Base-by-base conservation (phyloP, 371 early-diverging fungal genomes). In the Zychaea mexicana region DNA sequence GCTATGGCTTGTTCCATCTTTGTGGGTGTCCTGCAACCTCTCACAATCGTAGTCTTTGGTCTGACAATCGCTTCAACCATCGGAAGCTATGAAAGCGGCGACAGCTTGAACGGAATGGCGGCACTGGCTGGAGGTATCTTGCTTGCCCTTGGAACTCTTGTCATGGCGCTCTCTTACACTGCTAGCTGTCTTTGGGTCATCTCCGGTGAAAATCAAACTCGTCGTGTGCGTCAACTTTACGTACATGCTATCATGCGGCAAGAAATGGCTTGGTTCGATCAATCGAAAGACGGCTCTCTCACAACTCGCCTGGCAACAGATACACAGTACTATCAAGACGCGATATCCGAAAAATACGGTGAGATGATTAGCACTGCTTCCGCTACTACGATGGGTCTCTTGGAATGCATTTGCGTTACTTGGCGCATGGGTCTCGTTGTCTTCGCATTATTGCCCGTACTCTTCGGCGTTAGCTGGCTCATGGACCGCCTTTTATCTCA, bases 201-300 rank as follows among this genome's bases (percentile, higher is more conserved):
- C 9, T 49, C 56, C 13, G 68, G 64, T 21, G 64, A 63, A 56
- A 17, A 45, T 6, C 68, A 68, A 39, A 63, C 68, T 17, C 70
- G 60, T 61, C 68, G 87, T 15, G 77, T 92, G 57, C 82, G 90
- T 13, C 78, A 86, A 60, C 53, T 46, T 22, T 91, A 87, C 53
- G 85, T 93, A 42, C 78, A 73, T 47, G 74, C 93, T 0, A 77
- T 93, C 33, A 70, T 97, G 27, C 83, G 90, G 10, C 95, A 96
- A 68, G 91, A 96, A 33, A 84, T 93, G 53, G 85, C 85, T 19
- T 98, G 92, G 90, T 96, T 95, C 68, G 99, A 98, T 66, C 72
- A 75, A 36, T 71, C 81, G 45, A 78, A 79, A 73, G 60, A 69
- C 55, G 88, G 88, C 26, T 88, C 88, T 45, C 75, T 86, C 47